Base-by-base conservation (phyloP, 148 eudicot genomes). In the Fagopyrum tataricum region DNA sequence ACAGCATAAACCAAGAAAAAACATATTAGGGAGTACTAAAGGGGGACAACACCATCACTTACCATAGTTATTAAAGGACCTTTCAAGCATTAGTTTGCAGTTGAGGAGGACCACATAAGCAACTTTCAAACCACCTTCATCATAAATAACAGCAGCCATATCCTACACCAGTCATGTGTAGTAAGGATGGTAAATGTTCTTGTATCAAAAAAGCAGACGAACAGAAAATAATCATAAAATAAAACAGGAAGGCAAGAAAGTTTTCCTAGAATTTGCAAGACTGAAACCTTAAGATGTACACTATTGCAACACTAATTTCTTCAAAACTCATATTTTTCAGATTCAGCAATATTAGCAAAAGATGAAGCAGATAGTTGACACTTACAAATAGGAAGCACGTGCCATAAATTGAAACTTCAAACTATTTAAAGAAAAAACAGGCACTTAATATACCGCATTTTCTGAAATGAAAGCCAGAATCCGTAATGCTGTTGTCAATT, bases 51-150 rank as follows among this genome's bases (percentile, higher is more conserved):
- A 42, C 23, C 12, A 75, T 40, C 61, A 82, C 89, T 84, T 67
- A 96, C 99, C 99, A 78, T 96, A 96, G 77, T 87, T 92, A 83
- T 92, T 96, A 59, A 96, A 92, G 64, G 91, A 88, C 82, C 96
- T 86, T 81, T 96, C 99, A 77, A 96, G 90, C 97, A 92, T 92
- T 77, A 82, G 84, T 75, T 79, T 86, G 72, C 97, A 96, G 81
- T 92, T 86, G 76, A 96, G 77, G 71, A 96, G 81, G 76, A 96
- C 84, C 61, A 89, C 96, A 85, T 96, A 96, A 85, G 90, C 77
- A 71, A 96, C 91, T 71, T 89, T 82, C 78, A 89, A 81, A 76
- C 96, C 96, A 72, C 99, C 96, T 84, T 90, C 99, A 81, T 96
- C 92, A 75, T 90, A 92, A 52, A 96, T 79, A 76, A 93, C 87